Conservation (phyloP, 306 rosid species). For the Castanea mollissima region DNA sequence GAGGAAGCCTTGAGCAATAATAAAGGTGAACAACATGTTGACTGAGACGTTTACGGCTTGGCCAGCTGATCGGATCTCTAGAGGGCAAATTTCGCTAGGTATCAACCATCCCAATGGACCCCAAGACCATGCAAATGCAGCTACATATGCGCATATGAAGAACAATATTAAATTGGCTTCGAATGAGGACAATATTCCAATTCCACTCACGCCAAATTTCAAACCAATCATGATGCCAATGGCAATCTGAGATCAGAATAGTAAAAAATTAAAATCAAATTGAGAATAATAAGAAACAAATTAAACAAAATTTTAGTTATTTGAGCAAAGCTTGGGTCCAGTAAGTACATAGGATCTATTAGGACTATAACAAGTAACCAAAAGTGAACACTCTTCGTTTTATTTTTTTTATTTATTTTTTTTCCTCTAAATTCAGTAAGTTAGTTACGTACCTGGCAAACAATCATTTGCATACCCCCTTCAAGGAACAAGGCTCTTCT, state of each 20-base stretch:
- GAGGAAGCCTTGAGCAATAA: slow-evolving; percentile 44
- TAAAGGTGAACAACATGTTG: slow-evolving; percentile 56
- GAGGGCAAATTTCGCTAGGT: slow-evolving; percentile 56
- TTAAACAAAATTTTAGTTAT: too few species aligned
- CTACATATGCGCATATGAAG: slow-evolving; percentile 54
- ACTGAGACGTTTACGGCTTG: slow-evolving; percentile 50
- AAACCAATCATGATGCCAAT: slow-evolving; percentile 32
- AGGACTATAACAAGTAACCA: too few species aligned
- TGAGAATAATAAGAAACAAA: too few species aligned
- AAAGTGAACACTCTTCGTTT: too few species aligned
- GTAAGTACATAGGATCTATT: too few species aligned
- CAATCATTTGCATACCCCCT: slow-evolving; percentile 46
- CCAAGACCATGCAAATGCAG: slow-evolving; percentile 80
- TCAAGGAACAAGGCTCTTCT: slow-evolving; percentile 36
- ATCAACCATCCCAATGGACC: slow-evolving; percentile 68
- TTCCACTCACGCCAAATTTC: slow-evolving; percentile 40
- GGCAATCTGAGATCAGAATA: slow-evolving; percentile 8
- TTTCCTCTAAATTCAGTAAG: too few species aligned
- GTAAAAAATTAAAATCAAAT: too few species aligned
- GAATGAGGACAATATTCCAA: slow-evolving; percentile 27
- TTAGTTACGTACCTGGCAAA: slow-evolving; percentile 19
- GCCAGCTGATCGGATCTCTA: slow-evolving; percentile 59
- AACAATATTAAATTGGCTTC: slow-evolving; percentile 31
- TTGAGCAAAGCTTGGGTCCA: too few species aligned
- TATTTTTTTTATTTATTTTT: too few species aligned